These are phyloP conservation scores for Alternaria hordeiaustralica DNA, from an alignment of 2,329 filamentous ascomycete genomes.

Conservation along the genomic window DNA sequence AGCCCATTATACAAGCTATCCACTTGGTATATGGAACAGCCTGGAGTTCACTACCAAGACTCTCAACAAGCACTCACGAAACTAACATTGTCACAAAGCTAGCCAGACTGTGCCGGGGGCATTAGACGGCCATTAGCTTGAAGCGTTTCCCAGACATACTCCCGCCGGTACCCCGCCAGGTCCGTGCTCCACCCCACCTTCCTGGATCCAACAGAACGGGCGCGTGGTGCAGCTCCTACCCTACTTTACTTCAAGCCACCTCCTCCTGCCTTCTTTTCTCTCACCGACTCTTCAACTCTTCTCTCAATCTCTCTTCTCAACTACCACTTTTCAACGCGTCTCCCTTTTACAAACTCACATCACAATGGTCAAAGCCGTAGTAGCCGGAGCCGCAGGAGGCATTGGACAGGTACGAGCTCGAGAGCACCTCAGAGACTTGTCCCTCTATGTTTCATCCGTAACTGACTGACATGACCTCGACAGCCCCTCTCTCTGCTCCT, in stretches of 20 bases:
- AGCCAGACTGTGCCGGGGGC: not conserved
- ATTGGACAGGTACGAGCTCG: constrained; percentile 81
- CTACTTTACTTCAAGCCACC: constrained; percentile 27
- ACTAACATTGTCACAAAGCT: constrained; percentile 5
- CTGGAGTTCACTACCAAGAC: not conserved
- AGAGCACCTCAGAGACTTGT: constrained; percentile 25
- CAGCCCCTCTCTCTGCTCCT: constrained; percentile 96
- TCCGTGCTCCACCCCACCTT: constrained; percentile 34
- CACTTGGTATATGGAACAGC: not conserved
- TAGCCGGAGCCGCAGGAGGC: constrained; percentile 96
- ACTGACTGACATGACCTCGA: constrained; percentile 19
- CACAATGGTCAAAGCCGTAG: constrained; percentile 56
- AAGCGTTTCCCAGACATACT: constrained; percentile 19
- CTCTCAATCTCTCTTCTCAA: constrained; percentile 1
- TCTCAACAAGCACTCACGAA: constrained; percentile 6
- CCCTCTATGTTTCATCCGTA: not conserved
- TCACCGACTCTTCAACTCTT: constrained; percentile 25
- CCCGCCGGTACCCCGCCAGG: constrained; percentile 33
- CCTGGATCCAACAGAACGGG: constrained; percentile 34
- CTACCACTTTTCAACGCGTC: constrained; percentile 19
- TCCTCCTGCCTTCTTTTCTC: constrained; percentile 17
- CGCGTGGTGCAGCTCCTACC: constrained; percentile 39
- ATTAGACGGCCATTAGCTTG: constrained; percentile 8
- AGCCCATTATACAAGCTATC: not conserved
- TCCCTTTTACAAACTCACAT: constrained; percentile 17